phyloP scores from a whole-genome alignment of 352 stramenopile species.

The Pelagophyceae sp. region DNA sequence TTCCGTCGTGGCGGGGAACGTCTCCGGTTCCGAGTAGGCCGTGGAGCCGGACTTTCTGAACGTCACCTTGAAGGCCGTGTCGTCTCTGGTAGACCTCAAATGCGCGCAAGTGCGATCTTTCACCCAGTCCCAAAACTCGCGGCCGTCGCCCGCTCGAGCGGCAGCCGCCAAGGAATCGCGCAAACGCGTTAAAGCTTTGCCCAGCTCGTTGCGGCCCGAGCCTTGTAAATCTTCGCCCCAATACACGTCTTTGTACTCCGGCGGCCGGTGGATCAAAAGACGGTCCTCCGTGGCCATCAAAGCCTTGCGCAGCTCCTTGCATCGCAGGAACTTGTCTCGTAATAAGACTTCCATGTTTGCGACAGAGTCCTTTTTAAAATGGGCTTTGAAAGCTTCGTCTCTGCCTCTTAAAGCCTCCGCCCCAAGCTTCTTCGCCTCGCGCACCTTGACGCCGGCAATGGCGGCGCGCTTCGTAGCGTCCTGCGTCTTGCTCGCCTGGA shows the following conservation, averaged over 20 bases:
- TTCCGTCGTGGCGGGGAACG: not conserved
- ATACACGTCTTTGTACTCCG: not conserved
- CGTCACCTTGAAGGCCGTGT: not conserved
- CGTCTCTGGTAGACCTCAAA: not conserved
- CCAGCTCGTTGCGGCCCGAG: slow-evolving; percentile 3
- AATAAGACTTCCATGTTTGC: not conserved
- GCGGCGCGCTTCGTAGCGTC: not conserved
- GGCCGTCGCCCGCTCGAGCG: not conserved
- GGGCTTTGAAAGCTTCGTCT: not conserved
- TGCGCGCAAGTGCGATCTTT: not conserved
- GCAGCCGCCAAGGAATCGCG: not conserved
- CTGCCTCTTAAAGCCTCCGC: not conserved
- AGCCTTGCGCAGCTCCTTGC: not conserved
- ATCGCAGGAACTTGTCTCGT: slow-evolving; percentile 4
- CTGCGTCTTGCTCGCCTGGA: not conserved
- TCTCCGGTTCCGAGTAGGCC: not conserved
- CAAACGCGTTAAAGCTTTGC: not conserved
- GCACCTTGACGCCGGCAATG: not conserved
- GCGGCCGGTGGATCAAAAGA: not conserved
- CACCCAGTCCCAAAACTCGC: not conserved
- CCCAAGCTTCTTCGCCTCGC: not conserved
- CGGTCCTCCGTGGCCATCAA: not conserved
- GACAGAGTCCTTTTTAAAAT: not conserved
- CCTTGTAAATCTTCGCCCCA: not conserved
- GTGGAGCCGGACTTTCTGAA: not conserved